Evolutionary conservation across 2,329 filamentous ascomycete species (phyloP), one percentile per base, ranked within the genome.

Genomic region (Beauveria sp.): DNA sequence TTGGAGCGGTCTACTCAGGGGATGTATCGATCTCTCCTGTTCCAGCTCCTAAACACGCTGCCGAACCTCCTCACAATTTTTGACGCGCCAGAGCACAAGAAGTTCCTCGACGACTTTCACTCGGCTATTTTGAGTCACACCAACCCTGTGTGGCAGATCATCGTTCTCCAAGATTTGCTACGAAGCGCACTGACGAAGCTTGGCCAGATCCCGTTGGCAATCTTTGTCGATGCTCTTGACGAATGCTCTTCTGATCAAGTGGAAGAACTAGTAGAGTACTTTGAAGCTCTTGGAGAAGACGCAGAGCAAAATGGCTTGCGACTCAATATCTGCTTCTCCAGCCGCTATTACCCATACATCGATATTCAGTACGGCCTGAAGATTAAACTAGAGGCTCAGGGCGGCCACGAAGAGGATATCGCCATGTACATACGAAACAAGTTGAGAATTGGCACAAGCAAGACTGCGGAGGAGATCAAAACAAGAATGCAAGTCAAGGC

Each of bases 21-120:
- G 2, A 72, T 84, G 66, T 82, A 82, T 65, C 75, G 79, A 8
- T 79, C 78, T 0, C 64, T 84, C 10, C 63, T 84, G 0, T 66
- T 68, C 5, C 78, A 83, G 61, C 66, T 83, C 2, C 67, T 83
- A 0, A 42, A 70, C 0, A 62, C 67, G 6, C 22, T 68, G 1
- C 67, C 70, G 0, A 65, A 72, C 2, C 50, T 50, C 9, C 3
- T 10, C 42, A 3, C 10, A 16, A 10, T 57, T 9, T 47, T 57
- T 24, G 26, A 57, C n/a, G 28, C 38, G 43, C 28, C 54, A 24
- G 54, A 38, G 7, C 28, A 57, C 10, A 28, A 46, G 3, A 7
- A 8, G 6, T 34, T 28, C 20, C 24, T 57, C 5, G 20, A 57
- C 1, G 16, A 24, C n/a, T n/a, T 57, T 3, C 2, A 47, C 10